A percentile compares a stretch with the other conserved stretches of the same genome.
Evolutionary conservation across 345 rosid genomes (phyloP).

Genomic region (Leavenworthia alabamica): DNA sequence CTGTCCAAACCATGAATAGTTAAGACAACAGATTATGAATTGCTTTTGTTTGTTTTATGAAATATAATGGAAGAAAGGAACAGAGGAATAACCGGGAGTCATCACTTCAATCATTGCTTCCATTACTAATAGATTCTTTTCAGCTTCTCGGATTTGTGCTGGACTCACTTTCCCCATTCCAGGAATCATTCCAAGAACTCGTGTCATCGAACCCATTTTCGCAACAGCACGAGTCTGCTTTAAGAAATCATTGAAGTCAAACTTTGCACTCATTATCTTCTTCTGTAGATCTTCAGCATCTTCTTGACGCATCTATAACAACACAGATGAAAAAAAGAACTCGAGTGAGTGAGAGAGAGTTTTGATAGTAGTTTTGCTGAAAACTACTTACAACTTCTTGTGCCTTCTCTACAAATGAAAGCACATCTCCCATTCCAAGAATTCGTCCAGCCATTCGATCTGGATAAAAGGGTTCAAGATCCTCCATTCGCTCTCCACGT

Average conservation of each 20-base stretch:
- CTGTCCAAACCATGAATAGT: slow-evolving; percentile 36
- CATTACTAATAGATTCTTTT: slow-evolving; percentile 74
- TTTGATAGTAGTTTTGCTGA: not conserved
- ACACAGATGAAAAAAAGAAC: slow-evolving; percentile 18
- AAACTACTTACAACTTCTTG: slow-evolving; percentile 87
- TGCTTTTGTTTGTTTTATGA: not conserved
- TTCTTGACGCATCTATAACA: slow-evolving; percentile 78
- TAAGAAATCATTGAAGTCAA: slow-evolving; percentile 92
- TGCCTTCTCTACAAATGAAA: slow-evolving; percentile 95
- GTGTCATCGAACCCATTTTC: slow-evolving; percentile 95
- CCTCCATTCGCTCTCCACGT: slow-evolving; percentile 95
- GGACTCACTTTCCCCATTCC: slow-evolving; percentile 98
- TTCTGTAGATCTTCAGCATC: slow-evolving; percentile 96
- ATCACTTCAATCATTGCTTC: slow-evolving; percentile 90
- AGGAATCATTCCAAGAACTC: slow-evolving; percentile 94
- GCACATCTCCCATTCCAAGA: slow-evolving; percentile 97
- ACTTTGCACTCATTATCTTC: slow-evolving; percentile 96
- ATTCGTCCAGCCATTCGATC: slow-evolving; percentile 97
- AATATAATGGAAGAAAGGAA: slow-evolving; percentile 2
- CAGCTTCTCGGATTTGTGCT: slow-evolving; percentile 89
- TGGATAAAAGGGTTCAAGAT: slow-evolving; percentile 98
- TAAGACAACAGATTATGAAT: not conserved
- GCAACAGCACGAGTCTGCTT: slow-evolving; percentile 96
- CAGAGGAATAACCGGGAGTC: slow-evolving; percentile 64
- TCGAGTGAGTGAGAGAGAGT: not conserved